Conservation (phyloP, 345 rosid species). For the Barbarea vulgaris region DNA sequence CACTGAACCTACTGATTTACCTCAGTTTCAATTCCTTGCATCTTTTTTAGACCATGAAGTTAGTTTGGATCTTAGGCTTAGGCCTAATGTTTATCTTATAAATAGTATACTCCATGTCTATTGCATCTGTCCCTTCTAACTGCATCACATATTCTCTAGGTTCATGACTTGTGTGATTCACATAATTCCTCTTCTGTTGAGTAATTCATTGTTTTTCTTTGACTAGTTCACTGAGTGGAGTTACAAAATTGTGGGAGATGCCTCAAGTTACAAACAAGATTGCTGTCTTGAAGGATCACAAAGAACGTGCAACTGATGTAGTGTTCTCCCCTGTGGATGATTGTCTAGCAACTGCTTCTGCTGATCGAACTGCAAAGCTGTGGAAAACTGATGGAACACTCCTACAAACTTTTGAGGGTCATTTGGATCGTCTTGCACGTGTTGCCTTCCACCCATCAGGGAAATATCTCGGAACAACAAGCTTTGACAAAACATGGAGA, state of each 20-base stretch:
- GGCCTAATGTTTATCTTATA: background rate
- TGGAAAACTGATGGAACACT: slow-evolving; percentile 88
- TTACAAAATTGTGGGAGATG: slow-evolving; percentile 87
- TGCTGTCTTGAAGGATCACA: slow-evolving; percentile 79
- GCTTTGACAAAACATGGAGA: slow-evolving; percentile 99
- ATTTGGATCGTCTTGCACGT: slow-evolving; percentile 91
- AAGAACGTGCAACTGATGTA: slow-evolving; percentile 90
- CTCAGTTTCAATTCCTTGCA: background rate
- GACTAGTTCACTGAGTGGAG: slow-evolving; percentile 78
- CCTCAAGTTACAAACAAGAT: slow-evolving; percentile 64
- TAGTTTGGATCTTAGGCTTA: no score
- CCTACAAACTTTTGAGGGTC: slow-evolving; percentile 78
- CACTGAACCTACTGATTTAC: background rate
- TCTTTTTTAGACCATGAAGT: background rate
- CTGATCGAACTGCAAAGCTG: slow-evolving; percentile 91
- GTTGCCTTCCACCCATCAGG: slow-evolving; percentile 96
- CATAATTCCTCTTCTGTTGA: slow-evolving; percentile 28
- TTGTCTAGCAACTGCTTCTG: slow-evolving; percentile 89
- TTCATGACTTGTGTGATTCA: slow-evolving; percentile 24
- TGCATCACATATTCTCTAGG: slow-evolving; percentile 7
- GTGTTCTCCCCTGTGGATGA: slow-evolving; percentile 76
- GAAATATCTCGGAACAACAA: slow-evolving; percentile 84
- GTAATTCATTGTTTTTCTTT: slow-evolving; percentile 18
- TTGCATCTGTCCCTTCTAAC: background rate
- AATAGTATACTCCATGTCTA: background rate